Evolutionary conservation across 1,284 basidiomycete species (phyloP), one percentile per base, ranked within the genome.

Genomic region (Waitea zeae): DNA sequence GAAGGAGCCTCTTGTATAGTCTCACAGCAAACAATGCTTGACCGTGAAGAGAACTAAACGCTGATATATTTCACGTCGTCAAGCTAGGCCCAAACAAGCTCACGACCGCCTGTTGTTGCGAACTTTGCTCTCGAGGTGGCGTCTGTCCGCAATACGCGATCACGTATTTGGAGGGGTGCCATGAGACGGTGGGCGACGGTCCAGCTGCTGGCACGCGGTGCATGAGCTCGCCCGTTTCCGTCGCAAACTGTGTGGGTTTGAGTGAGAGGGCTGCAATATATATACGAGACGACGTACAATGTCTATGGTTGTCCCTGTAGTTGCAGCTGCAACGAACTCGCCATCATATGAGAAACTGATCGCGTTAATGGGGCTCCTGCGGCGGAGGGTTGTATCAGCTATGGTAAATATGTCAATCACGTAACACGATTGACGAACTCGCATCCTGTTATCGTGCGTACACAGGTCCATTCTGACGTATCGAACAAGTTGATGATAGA

Each of bases 401-500:
- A 29, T 14, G 12, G n/a, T 30, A 15, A 39, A 20, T 1, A 11
- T 20, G 12, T 18, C 12, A 17, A 32, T 39, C 27, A 6, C 33
- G 19, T 13, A 31, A 12, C 20, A 27, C 34, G 5, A 22, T 12
- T 7, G 24, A 67, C 76, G 42, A 49, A 84, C 81, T 82, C 79
- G 71, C 77, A 80, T 20, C 67, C 61, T 14, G 74, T 69, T 39
- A 84, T 78, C 5, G 77, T 81, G 30, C 73, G 64, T 3, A 68
- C 63, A 41, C 72, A 77, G 39, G 83, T 76, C 78, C 77, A 82
- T 38, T 82, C 77, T n/a, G 59, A 58, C 36, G 73, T 46, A 47
- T 82, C 79, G 46, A 82, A 81, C 45, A 83, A 55, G 46, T 82
- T 79, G 32, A 86, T 70, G 39, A 84, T 82, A 2, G 78, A 79